Percentiles rank a stretch among this genome's conserved stretches.
Conservation (phyloP, 73 alveolate species). For the Tetrahymena malaccensis region DNA sequence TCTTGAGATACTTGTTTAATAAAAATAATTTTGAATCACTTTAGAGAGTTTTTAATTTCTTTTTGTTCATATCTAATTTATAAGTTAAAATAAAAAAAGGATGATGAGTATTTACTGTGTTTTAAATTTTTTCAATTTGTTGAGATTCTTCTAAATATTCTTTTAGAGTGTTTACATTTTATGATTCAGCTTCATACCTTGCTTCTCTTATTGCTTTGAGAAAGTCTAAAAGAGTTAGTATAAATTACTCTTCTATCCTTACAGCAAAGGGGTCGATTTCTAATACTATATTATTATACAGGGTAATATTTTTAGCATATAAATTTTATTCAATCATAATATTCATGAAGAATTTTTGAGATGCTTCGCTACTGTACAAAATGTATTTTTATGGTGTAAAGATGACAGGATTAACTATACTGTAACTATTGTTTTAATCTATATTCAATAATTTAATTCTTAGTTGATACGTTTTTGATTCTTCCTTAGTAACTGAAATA, state of each 20-base stretch:
- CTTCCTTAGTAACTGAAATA: background rate
- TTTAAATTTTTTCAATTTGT: background rate
- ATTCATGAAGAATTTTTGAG: background rate
- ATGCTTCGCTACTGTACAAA: background rate
- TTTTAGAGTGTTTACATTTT: background rate
- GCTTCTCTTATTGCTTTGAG: background rate
- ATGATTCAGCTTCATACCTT: background rate
- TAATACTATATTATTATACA: background rate
- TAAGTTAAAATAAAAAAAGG: too few relatives aligned
- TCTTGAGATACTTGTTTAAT: too few relatives aligned
- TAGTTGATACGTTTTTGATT: constrained; percentile 11
- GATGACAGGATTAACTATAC: constrained; percentile 19
- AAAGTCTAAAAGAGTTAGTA: constrained; percentile 2
- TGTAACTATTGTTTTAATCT: constrained; percentile 15
- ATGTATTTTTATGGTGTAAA: background rate
- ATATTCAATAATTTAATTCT: constrained; percentile 28
- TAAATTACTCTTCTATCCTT: constrained; percentile 32
- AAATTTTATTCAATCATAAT: constrained; percentile 2
- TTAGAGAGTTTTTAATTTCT: too few relatives aligned
- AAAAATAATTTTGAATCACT: too few relatives aligned
- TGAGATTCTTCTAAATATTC: constrained; percentile 9
- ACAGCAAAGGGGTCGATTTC: constrained; percentile 6
- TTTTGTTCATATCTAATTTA: too few relatives aligned
- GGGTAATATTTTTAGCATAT: constrained; percentile 4
- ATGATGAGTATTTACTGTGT: background rate